Percentiles rank a stretch among this genome's conserved stretches.
Evolutionary conservation across 192 early-diverging fungal species (phyloP).

Genomic region (Umbelopsis ramanniana): DNA sequence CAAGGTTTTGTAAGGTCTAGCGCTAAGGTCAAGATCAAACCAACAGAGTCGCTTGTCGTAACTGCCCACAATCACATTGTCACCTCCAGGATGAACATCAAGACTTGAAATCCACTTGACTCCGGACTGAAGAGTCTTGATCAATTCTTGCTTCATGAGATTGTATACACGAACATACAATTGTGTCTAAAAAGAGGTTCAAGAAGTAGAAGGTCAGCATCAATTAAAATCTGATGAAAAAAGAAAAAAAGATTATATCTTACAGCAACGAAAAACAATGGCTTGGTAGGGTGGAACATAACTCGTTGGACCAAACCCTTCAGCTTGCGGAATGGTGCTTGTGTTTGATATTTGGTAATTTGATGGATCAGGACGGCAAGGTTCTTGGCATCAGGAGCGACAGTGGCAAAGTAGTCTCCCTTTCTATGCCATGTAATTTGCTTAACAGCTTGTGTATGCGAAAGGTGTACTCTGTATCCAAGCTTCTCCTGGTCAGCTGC

Average conservation of each 20-base stretch:
- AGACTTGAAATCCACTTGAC: conserved; percentile 96
- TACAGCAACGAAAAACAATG: conserved; percentile 91
- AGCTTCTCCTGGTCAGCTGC: conserved; percentile 51
- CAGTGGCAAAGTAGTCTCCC: conserved; percentile 94
- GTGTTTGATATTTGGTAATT: conserved; percentile 83
- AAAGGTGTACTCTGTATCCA: conserved; percentile 49
- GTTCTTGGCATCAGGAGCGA: conserved; percentile 78
- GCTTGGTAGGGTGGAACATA: conserved; percentile 91
- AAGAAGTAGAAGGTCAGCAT: no score
- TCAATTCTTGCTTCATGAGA: conserved; percentile 82
- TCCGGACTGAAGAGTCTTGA: conserved; percentile 83
- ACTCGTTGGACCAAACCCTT: conserved; percentile 89
- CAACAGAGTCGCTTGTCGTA: conserved; percentile 96
- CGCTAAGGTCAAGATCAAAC: conserved; percentile 96
- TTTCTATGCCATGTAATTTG: conserved; percentile 93
- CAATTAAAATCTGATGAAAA: no score
- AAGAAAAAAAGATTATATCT: no score
- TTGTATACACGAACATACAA: conserved; percentile 94
- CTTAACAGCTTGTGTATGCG: conserved; percentile 69
- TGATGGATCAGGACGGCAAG: conserved; percentile 91
- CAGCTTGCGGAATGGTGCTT: conserved; percentile 89
- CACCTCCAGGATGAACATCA: conserved; percentile 93
- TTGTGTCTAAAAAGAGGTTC: conserved; percentile 73
- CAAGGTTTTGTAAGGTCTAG: conserved; percentile 92
- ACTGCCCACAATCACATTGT: conserved; percentile 94